Evolutionary conservation across 2,329 filamentous ascomycete genomes (phyloP).

Genomic region (Fusarium sp.): DNA sequence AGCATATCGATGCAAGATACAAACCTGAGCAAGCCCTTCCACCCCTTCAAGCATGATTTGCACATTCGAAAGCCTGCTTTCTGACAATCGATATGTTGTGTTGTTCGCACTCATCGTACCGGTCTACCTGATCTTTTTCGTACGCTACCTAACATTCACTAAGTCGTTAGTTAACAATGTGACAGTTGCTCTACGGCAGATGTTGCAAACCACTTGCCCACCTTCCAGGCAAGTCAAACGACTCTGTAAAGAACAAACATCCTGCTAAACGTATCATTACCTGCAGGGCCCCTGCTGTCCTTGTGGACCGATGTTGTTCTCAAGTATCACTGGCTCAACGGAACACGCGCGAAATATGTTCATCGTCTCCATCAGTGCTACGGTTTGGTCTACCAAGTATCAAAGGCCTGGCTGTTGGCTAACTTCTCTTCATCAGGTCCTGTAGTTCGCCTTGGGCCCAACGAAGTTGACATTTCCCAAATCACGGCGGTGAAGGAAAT

Average conservation of each 20-base stretch:
- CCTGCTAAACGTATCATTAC: background rate
- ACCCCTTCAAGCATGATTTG: background rate
- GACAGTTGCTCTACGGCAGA: background rate
- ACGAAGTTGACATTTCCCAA: conserved; percentile 7
- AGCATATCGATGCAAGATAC: background rate
- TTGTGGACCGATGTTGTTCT: background rate
- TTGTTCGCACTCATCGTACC: background rate
- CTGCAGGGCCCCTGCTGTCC: background rate
- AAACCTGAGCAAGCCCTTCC: no score
- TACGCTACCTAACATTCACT: background rate
- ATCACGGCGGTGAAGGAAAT: conserved; percentile 16
- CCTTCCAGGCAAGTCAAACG: background rate
- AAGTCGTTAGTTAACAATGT: background rate
- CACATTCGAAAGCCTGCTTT: background rate
- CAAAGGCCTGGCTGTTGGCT: background rate
- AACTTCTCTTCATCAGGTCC: background rate
- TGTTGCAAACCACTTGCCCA: background rate
- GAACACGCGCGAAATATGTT: background rate
- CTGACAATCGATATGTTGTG: background rate
- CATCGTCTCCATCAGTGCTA: background rate
- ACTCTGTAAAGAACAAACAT: background rate
- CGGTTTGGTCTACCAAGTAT: background rate
- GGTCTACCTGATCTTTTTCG: background rate
- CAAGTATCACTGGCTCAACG: background rate
- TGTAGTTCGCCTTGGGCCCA: conserved; percentile 10